Base-by-base conservation (phyloP, 176 grass and related monocot genomes). In the Oryza meyeriana region DNA sequence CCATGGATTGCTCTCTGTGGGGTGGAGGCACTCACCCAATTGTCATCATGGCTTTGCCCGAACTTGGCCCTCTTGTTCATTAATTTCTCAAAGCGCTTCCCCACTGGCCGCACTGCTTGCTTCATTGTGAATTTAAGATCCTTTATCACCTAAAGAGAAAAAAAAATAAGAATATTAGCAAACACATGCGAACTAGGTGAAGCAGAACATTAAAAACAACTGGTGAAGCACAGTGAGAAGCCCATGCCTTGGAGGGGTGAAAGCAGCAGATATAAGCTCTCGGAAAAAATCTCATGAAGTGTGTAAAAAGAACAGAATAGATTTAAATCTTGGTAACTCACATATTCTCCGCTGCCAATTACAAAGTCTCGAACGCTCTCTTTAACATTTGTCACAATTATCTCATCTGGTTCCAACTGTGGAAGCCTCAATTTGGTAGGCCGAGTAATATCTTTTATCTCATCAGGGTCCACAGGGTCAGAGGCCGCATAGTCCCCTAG, bases 101-200 rank as follows among this genome's bases (percentile, higher is more conserved):
- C 88, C 73, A 91, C 76, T 33, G 94, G 94, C 14, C 89, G 85
- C 45, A 88, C 90, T 39, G 94, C 94, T 52, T 93, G 88, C 42
- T 91, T 91, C 33, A 97, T 84, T 0, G 94, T 97, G 84, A 97
- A 97, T 58, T 97, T 97, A 13, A 97, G 91, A 89, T 97, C 94
- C 69, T 97, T 89, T 71, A 97, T 87, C 79, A 97, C 91, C 94
- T 93, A 55, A 0, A n/a, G 17, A 57, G 39, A 57, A 22, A 63
- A 44, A 26, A 14, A 66, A 44, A 80, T 17, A 67, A 40, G 62
- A 42, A 79, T 8, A 66, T 33, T 24, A 14, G 35, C 30, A 78
- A 52, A 86, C 10, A 24, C 10, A 41, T 55, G n/a, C 31, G 12
- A 55, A 30, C 38, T 30, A 25, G 55, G 22, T 25, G 55, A 59